These are phyloP conservation scores for Blastocystis sp. DNA, from an alignment of 352 stramenopile genomes.

Conservation along the genomic window DNA sequence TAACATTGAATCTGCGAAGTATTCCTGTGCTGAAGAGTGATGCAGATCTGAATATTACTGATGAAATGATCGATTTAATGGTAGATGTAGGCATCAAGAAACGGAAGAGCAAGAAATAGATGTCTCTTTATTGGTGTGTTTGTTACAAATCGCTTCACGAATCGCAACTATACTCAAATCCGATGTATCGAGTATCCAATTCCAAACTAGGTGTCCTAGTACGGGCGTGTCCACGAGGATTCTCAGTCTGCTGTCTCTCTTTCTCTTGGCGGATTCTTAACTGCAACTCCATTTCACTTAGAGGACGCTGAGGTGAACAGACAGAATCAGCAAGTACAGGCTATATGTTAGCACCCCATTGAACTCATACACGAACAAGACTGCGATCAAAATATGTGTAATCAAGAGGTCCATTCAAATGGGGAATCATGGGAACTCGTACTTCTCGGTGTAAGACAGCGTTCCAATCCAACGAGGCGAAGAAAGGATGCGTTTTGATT, in stretches of 20 bases:
- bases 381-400: constrained; percentile 69
- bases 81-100: constrained; percentile 38
- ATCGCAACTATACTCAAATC: constrained; percentile 44
- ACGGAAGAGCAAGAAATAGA: constrained; percentile 5
- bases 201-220: constrained; percentile 40
- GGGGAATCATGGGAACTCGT: constrained; percentile 67
- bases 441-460: constrained; percentile 73
- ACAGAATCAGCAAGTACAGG: constrained; percentile 7
- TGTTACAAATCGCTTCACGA: not conserved
- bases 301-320: constrained; percentile 37
- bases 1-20: not conserved
- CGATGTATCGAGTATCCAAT: constrained; percentile 57
- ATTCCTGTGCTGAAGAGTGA: not conserved
- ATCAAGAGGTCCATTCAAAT: constrained; percentile 28
- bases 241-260: constrained; percentile 35
- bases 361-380: constrained; percentile 15
- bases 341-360: not conserved
- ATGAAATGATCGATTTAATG: constrained; percentile 60
- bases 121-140: constrained; percentile 1
- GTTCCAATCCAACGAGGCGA: constrained; percentile 79
- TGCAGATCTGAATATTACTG: not conserved
- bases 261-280: constrained; percentile 35
- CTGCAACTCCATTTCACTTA: constrained; percentile 58
- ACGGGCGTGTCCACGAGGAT: not conserved
- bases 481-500: constrained; percentile 82